phyloP scores from a whole-genome alignment of 768 basidiomycete genomes.

The Boletus rubropictus region DNA sequence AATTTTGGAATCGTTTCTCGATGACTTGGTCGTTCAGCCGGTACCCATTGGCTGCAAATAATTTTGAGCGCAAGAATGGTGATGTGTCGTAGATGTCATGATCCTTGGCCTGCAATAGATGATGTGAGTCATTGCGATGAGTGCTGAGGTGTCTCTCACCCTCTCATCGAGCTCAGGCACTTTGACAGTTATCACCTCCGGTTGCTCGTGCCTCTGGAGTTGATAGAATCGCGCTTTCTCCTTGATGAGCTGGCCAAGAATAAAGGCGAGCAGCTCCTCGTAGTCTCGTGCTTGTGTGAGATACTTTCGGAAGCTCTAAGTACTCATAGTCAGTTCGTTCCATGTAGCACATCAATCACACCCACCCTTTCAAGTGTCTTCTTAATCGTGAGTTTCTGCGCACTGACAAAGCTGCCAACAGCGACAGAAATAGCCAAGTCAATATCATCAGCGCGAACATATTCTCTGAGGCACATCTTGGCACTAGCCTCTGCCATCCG shows the following conservation, averaged over 20 bases:
- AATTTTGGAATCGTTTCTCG: conserved; percentile 64
- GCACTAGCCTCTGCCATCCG: conserved; percentile 98
- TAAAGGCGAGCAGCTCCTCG: conserved; percentile 90
- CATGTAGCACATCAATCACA: background rate
- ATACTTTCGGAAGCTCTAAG: conserved; percentile 93
- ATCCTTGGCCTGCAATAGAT: conserved; percentile 71
- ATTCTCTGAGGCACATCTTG: conserved; percentile 96
- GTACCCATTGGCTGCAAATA: conserved; percentile 90
- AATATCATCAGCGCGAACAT: conserved; percentile 92
- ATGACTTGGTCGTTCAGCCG: conserved; percentile 57
- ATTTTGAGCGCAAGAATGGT: conserved; percentile 77
- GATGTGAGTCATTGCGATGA: conserved; percentile 7
- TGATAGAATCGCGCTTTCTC: conserved; percentile 85
- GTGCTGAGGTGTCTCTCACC: conserved; percentile 41
- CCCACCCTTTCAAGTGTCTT: conserved; percentile 88
- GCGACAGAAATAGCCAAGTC: conserved; percentile 96
- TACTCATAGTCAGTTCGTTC: conserved; percentile 11
- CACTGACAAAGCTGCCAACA: conserved; percentile 89
- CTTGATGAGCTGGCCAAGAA: conserved; percentile 90
- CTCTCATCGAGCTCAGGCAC: conserved; percentile 80
- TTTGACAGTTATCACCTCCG: conserved; percentile 70
- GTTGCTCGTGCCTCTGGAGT: conserved; percentile 69
- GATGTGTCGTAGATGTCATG: conserved; percentile 90
- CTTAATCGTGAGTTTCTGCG: conserved; percentile 98
- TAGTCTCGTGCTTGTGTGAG: conserved; percentile 93